phyloP scores from a whole-genome alignment of 1,139 yeast genomes.

The Lodderomyces parapsilosis region DNA sequence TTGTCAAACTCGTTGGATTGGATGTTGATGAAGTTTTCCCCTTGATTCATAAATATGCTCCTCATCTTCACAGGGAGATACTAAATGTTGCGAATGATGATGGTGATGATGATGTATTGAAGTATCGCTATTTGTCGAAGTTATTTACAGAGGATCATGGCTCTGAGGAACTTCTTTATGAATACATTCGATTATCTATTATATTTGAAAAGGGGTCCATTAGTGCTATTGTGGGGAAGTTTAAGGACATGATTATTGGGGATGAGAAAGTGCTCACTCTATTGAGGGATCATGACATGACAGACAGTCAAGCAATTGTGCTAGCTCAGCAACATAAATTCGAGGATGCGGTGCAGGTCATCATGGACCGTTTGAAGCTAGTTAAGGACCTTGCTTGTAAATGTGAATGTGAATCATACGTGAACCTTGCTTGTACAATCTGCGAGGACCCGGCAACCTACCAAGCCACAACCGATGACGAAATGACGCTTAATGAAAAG shows the following conservation, averaged over 20 bases:
- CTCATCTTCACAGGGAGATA: slow-evolving; percentile 36
- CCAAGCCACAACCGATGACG: slow-evolving; percentile 15
- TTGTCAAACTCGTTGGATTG: slow-evolving; percentile 31
- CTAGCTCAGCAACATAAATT: slow-evolving; percentile 21
- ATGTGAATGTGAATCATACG: slow-evolving; percentile 3
- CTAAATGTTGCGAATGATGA: no score
- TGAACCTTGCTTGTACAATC: slow-evolving; percentile 32
- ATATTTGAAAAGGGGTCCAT: slow-evolving; percentile 19
- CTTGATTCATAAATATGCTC: slow-evolving; percentile 35
- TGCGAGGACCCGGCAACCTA: slow-evolving; percentile 25
- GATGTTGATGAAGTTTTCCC: slow-evolving; percentile 31
- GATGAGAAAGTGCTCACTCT: slow-evolving; percentile 19
- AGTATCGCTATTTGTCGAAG: slow-evolving; percentile 28
- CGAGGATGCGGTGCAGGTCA: slow-evolving; percentile 22
- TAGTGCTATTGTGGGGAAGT: slow-evolving; percentile 18
- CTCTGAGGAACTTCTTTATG: neutral
- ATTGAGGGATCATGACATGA: slow-evolving; percentile 25
- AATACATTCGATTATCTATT: slow-evolving; percentile 33
- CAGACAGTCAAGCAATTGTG: slow-evolving; percentile 25
- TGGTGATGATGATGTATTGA: slow-evolving; percentile 21
- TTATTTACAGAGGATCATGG: slow-evolving; percentile 15
- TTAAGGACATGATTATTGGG: slow-evolving; percentile 14
- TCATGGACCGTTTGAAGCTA: slow-evolving; percentile 16
- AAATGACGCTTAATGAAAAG: slow-evolving; percentile 28
- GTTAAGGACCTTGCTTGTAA: slow-evolving; percentile 13